phyloP scores from a whole-genome alignment of 1,284 basidiomycete species.

The Pulveroboletus sp. region DNA sequence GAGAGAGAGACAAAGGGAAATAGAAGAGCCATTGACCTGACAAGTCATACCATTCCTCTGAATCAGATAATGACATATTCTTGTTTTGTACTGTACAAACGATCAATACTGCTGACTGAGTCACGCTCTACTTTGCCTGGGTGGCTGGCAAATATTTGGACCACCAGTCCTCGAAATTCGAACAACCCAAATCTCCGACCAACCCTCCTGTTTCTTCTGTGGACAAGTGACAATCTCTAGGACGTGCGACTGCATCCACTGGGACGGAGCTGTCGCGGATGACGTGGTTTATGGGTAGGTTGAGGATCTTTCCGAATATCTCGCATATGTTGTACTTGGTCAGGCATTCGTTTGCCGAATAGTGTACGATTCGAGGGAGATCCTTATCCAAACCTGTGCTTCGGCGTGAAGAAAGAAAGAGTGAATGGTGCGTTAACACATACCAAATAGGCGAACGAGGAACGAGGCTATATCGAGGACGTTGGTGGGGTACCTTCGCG shows the following conservation, averaged over 20 bases:
- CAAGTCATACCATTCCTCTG: too few relatives aligned
- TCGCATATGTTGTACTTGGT: constrained; percentile 87
- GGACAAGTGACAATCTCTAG: constrained; percentile 71
- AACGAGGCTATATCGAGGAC: constrained; percentile 76
- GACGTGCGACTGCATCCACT: constrained; percentile 63
- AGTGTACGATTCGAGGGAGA: constrained; percentile 73
- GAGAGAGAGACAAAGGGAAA: too few relatives aligned
- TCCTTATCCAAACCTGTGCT: constrained; percentile 39
- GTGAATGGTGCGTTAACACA: constrained; percentile 17
- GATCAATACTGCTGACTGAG: neutral
- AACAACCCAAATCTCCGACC: constrained; percentile 58
- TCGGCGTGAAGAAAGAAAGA: neutral
- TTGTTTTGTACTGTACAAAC: constrained; percentile 11
- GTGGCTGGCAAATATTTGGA: constrained; percentile 36
- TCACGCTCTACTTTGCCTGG: constrained; percentile 16
- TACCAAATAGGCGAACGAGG: constrained; percentile 66
- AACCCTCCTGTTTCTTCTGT: constrained; percentile 67
- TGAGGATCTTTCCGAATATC: constrained; percentile 67
- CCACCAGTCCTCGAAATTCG: constrained; percentile 81
- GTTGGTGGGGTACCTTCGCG: constrained; percentile 80
- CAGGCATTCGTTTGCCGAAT: constrained; percentile 70
- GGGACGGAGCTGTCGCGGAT: constrained; percentile 67
- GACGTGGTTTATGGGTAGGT: constrained; percentile 65
- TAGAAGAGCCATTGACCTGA: too few relatives aligned
- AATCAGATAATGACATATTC: neutral